Evolutionary conservation across 805 yeast genomes (phyloP).

Genomic region (Yarrowia deformans): DNA sequence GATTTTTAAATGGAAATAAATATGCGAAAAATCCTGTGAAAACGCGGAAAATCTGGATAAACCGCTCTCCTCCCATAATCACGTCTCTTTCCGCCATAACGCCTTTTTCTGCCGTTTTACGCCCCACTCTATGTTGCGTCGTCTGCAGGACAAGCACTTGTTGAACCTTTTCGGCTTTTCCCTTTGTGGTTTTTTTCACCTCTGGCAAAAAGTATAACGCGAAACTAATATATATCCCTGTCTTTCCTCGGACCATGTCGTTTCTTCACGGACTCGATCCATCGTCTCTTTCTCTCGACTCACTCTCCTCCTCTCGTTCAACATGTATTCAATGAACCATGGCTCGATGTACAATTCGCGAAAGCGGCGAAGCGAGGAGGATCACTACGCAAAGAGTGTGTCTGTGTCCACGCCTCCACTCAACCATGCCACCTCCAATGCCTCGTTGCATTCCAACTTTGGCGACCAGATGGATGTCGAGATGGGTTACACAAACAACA

Average conservation of each 20-base stretch:
- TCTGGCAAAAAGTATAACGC: slow-evolving; percentile 13
- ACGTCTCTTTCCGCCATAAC: background rate
- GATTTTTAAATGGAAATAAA: background rate
- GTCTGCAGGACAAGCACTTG: background rate
- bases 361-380: slow-evolving; percentile 26
- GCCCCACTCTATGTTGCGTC: background rate
- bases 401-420: background rate
- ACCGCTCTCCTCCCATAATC: background rate
- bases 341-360: slow-evolving; percentile 35
- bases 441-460: slow-evolving; percentile 19
- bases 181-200: slow-evolving; percentile 1
- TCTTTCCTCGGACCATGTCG: background rate
- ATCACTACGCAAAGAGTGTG: background rate
- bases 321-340: slow-evolving; percentile 32
- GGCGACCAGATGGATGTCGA: slow-evolving; percentile 13
- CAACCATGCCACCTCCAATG: slow-evolving; percentile 4
- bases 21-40: too few species aligned
- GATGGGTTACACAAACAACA: background rate
- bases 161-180: background rate
- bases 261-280: background rate
- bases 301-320: background rate
- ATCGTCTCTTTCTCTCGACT: background rate
- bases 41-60: too few species aligned
- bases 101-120: background rate
- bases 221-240: slow-evolving; percentile 35